Evolutionary conservation across 805 yeast species (phyloP).

Genomic region (Zygosaccharomyces gambellarensis): DNA sequence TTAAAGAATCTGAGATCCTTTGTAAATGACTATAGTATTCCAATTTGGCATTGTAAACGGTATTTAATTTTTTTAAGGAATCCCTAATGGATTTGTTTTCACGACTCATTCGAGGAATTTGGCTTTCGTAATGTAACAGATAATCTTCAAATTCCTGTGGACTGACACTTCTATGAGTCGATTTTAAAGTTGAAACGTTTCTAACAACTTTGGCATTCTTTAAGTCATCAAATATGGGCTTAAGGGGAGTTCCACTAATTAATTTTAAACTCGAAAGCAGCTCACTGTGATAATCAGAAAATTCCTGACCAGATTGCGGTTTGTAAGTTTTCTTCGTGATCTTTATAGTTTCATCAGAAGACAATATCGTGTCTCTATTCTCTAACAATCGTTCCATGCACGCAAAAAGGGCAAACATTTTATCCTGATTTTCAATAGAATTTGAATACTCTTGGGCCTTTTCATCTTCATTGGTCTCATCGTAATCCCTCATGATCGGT

Average conservation of each 20-base stretch:
- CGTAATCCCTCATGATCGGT: conserved; percentile 29
- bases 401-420: conserved; percentile 54
- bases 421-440: conserved; percentile 71
- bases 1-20: conserved; percentile 77
- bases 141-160: conserved; percentile 26
- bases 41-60: conserved; percentile 71
- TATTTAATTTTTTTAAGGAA: conserved; percentile 48
- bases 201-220: conserved; percentile 27
- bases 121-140: conserved; percentile 22
- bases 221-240: conserved; percentile 33
- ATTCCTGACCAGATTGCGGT: conserved; percentile 17
- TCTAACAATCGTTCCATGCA: conserved; percentile 45
- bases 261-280: conserved; percentile 26
- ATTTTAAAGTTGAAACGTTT: conserved; percentile 8
- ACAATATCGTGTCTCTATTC: conserved; percentile 38
- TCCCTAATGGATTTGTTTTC: conserved; percentile 35
- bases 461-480: conserved; percentile 34
- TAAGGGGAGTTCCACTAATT: conserved; percentile 28
- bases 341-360: conserved; percentile 27
- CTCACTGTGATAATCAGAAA: conserved; percentile 32
- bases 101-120: conserved; percentile 18
- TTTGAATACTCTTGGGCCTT: conserved; percentile 76
- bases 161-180: conserved; percentile 5
- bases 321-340: conserved; percentile 15
- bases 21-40: conserved; percentile 83